phyloP scores from a whole-genome alignment of 2,329 filamentous ascomycete genomes.

The Alternaria sp. region DNA sequence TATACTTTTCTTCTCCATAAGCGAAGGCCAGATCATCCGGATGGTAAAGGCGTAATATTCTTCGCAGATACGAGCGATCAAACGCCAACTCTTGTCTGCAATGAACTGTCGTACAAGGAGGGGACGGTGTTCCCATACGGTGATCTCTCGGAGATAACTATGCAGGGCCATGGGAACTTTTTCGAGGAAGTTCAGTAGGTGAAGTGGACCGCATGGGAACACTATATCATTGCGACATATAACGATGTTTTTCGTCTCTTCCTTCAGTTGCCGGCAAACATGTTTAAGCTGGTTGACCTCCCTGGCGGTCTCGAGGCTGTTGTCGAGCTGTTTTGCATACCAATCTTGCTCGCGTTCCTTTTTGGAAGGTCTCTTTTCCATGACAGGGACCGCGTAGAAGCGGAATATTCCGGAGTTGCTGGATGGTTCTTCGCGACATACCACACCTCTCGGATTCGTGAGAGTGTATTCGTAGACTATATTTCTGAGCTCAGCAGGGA shows the following conservation, averaged over 20 bases:
- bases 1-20: neutral
- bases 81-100: neutral
- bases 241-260: neutral
- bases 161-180: neutral
- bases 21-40: neutral
- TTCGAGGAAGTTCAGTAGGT: neutral
- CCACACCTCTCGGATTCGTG: neutral
- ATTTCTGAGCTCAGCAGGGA: neutral
- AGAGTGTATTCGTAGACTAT: neutral
- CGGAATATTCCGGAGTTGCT: neutral
- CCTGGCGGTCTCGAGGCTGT: neutral
- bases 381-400: neutral
- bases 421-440: neutral
- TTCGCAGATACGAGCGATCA: neutral
- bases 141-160: neutral
- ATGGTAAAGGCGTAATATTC: neutral
- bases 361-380: neutral
- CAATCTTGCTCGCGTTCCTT: neutral
- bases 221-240: neutral
- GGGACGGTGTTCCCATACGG: neutral
- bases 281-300: neutral
- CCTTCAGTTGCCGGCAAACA: neutral
- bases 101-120: neutral
- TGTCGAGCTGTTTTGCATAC: neutral
- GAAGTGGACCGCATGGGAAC: neutral